phyloP scores from a whole-genome alignment of 495 filamentous ascomycete genomes.

The Penicillium goetzii region DNA sequence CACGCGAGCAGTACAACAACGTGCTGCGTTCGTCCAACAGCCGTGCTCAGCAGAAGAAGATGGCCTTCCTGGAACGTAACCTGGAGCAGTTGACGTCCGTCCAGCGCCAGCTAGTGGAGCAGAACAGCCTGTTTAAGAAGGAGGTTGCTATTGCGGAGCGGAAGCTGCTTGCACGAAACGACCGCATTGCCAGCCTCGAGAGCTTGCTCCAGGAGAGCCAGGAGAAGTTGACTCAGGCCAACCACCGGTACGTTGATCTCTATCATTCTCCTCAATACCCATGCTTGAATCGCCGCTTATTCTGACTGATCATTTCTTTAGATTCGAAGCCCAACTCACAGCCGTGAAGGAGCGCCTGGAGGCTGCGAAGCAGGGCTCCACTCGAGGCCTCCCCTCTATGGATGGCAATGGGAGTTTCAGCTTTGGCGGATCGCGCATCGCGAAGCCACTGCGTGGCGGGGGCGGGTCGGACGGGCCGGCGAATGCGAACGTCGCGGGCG shows the following conservation, averaged over 20 bases:
- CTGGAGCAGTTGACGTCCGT: slow-evolving; percentile 97
- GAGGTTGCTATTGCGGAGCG: slow-evolving; percentile 98
- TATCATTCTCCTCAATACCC: neutral
- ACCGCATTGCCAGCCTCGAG: slow-evolving; percentile 93
- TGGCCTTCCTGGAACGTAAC: slow-evolving; percentile 98
- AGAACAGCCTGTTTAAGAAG: slow-evolving; percentile 95
- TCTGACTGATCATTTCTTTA: slow-evolving; percentile 40
- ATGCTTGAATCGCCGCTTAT: slow-evolving; percentile 1
- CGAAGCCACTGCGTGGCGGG: slow-evolving; percentile 94
- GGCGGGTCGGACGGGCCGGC: slow-evolving; percentile 57
- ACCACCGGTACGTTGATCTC: slow-evolving; percentile 76
- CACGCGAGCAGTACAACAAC: slow-evolving; percentile 97
- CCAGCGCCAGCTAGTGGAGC: slow-evolving; percentile 95
- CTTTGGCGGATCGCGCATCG: slow-evolving; percentile 82
- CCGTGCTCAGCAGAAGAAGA: slow-evolving; percentile 98
- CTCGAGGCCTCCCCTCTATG: slow-evolving; percentile 73
- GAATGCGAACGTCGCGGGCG: slow-evolving; percentile 38
- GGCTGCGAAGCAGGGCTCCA: slow-evolving; percentile 87
- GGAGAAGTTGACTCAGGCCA: slow-evolving; percentile 93
- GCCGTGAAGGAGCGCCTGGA: slow-evolving; percentile 97
- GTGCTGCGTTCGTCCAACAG: slow-evolving; percentile 95
- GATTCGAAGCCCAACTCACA: slow-evolving; percentile 95
- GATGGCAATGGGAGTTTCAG: slow-evolving; percentile 67
- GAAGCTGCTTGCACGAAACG: slow-evolving; percentile 93
- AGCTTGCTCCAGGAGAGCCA: slow-evolving; percentile 92